Conservation (phyloP, 352 stramenopile species). For the Pythium oligandrum region DNA sequence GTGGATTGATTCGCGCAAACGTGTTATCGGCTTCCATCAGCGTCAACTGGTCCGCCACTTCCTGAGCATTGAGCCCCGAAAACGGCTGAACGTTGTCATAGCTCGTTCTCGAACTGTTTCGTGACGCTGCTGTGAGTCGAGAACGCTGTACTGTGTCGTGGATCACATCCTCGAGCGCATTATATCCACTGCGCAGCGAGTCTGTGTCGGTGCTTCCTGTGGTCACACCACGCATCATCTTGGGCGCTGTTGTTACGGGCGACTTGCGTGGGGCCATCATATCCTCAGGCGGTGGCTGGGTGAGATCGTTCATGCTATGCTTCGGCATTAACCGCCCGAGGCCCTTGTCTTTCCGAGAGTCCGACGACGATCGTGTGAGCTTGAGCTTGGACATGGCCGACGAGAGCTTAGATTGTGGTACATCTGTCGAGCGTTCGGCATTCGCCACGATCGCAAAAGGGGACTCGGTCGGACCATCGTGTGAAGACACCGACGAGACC, state of each 20-base stretch:
- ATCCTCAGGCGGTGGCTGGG: too few species aligned
- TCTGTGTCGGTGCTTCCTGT: constrained; percentile 25
- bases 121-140: constrained; percentile 35
- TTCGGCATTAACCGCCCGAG: too few species aligned
- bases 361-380: constrained; percentile 64
- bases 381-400: constrained; percentile 62
- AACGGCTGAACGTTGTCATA: constrained; percentile 79
- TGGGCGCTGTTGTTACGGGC: constrained; percentile 33
- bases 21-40: constrained; percentile 77
- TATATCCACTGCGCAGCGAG: constrained; percentile 1
- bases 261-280: constrained; percentile 13
- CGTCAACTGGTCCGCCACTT: constrained; percentile 76
- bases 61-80: constrained; percentile 50
- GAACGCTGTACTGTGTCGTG: constrained; percentile 71
- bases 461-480: background rate
- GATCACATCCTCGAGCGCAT: constrained; percentile 47
- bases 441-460: too few species aligned
- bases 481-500: constrained; percentile 19
- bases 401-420: constrained; percentile 30
- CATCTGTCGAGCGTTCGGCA: constrained; percentile 8
- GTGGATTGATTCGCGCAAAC: constrained; percentile 61
- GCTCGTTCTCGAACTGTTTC: constrained; percentile 62
- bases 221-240: constrained; percentile 62
- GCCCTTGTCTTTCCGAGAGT: constrained; percentile 55
- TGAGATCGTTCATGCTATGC: too few species aligned